Base-by-base conservation (phyloP, 176 grass and related monocot species). In the Elaeis guineensis region DNA sequence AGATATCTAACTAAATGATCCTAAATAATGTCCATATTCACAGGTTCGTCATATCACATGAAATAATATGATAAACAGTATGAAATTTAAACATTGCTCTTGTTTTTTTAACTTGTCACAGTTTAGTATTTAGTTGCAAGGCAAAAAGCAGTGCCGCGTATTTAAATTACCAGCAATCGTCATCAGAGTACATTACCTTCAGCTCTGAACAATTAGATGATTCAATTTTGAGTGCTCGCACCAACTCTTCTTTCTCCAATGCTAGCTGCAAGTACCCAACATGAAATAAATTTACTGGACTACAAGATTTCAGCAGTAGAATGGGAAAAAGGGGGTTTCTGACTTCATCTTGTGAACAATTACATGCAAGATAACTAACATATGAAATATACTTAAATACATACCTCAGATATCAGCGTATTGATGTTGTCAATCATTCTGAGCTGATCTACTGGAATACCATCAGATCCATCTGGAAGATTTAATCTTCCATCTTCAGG, bases 141-240 rank as follows among this genome's bases (percentile, higher is more conserved):
- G 11, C 8, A 44, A 44, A 9, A 14, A 44, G 35, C 35, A 44
- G 35, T 44, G 35, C 35, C 3, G 14, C 2, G 9, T 44, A 44
- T 44, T 44, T 44, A 44, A 44, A 44, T 44, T 44, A 44, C 35
- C 35, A 44, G 9, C 1, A 12, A 44, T 14, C 35, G 1, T 44
- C 3, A 11, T 44, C 35, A 3, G 2, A 44, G 35, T 2, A 12
- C 14, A 12, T 44, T 44, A 44, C 35, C 88, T 99, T 99, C 64
- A 99, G 72, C 71, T 81, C 93, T 71, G 85, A 89, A 77, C 94
- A 99, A 83, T 99, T 99, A 51, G 88, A 89, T 56, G 88, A 99
- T 55, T 93, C 88, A 3, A 99, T 93, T 85, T 79, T 99, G 61
- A 99, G 39, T 62, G 79, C 94, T 52, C 64, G 79, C 64, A 89